Conservation (phyloP, 2,329 filamentous ascomycete genomes). For the Didymella lethalis region DNA sequence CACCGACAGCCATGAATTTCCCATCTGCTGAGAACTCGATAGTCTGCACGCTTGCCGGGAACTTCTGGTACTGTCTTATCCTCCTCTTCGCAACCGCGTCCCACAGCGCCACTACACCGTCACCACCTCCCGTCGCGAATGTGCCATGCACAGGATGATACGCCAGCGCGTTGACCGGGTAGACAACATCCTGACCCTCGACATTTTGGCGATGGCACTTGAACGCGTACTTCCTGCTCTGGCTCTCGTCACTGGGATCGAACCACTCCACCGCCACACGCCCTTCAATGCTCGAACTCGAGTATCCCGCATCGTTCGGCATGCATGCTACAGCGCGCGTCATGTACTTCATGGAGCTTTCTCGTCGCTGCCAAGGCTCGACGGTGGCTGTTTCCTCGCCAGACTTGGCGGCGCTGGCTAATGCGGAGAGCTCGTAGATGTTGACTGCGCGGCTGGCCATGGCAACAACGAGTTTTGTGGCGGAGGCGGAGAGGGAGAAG, state of each 20-base stretch:
- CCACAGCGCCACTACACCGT: constrained; percentile 92
- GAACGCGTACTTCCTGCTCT: constrained; percentile 96
- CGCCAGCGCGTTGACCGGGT: constrained; percentile 86
- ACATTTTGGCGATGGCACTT: constrained; percentile 90
- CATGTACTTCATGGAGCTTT: constrained; percentile 95
- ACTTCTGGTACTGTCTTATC: constrained; percentile 88
- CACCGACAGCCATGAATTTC: constrained; percentile 77
- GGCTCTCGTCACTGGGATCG: constrained; percentile 84
- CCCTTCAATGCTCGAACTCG: constrained; percentile 90
- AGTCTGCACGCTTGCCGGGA: constrained; percentile 78
- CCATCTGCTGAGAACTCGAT: constrained; percentile 81
- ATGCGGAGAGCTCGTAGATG: constrained; percentile 85
- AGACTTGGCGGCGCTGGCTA: constrained; percentile 55
- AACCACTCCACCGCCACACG: constrained; percentile 98
- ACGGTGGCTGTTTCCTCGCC: constrained; percentile 56
- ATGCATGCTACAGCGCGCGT: constrained; percentile 93
- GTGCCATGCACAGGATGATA: constrained; percentile 86
- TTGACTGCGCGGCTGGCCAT: constrained; percentile 94
- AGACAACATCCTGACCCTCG: constrained; percentile 80
- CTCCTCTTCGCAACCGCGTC: constrained; percentile 89
- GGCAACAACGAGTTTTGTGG: constrained; percentile 89
- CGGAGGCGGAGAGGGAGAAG: constrained; percentile 79
- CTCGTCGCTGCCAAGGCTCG: constrained; percentile 89
- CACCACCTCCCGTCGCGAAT: constrained; percentile 88
- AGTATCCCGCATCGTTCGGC: constrained; percentile 95